Conservation (phyloP, 208 protist species). For the Trypanosoma lewisi region DNA sequence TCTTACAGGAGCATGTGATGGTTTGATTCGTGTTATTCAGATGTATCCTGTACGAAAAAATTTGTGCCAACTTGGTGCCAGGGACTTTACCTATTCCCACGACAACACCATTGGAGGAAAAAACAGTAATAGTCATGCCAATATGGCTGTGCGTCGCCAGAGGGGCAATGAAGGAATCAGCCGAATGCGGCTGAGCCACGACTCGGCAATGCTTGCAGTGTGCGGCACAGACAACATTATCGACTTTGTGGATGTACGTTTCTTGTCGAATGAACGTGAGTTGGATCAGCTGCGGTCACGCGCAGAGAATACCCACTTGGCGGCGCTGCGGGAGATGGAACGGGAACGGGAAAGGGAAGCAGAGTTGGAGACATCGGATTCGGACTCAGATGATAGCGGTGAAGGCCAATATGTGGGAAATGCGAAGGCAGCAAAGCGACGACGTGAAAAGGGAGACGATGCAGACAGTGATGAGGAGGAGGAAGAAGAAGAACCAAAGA, state of each 20-base stretch:
- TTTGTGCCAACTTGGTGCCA: slow-evolving; percentile 84
- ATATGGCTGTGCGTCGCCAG: slow-evolving; percentile 26
- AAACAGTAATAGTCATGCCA: slow-evolving; percentile 26
- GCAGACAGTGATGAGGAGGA: slow-evolving; percentile 11
- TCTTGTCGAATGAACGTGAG: slow-evolving; percentile 72
- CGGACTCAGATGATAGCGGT: slow-evolving; percentile 12
- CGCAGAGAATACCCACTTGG: slow-evolving; percentile 76
- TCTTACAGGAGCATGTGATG: slow-evolving; percentile 85
- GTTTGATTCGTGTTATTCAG: slow-evolving; percentile 82
- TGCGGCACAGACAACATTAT: slow-evolving; percentile 78
- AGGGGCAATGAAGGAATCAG: slow-evolving; percentile 72
- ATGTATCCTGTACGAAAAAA: slow-evolving; percentile 87
- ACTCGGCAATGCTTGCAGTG: slow-evolving; percentile 75
- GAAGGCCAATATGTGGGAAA: slow-evolving; percentile 4
- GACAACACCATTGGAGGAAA: slow-evolving; percentile 34
- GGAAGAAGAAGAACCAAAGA: slow-evolving; percentile 21
- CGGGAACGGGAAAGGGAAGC: slow-evolving; percentile 43
- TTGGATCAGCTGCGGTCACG: slow-evolving; percentile 71
- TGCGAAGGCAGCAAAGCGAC: slow-evolving; percentile 5
- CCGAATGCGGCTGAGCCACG: slow-evolving; percentile 72
- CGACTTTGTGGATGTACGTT: slow-evolving; percentile 88
- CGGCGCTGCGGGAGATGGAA: slow-evolving; percentile 67
- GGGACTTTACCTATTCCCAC: slow-evolving; percentile 83
- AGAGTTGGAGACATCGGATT: slow-evolving; percentile 18
- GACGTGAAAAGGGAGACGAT: slow-evolving; percentile 9